Evolutionary conservation across 2,329 filamentous ascomycete species (phyloP), one percentile per base, ranked within the genome.

Genomic region (Colletotrichum musicola): DNA sequence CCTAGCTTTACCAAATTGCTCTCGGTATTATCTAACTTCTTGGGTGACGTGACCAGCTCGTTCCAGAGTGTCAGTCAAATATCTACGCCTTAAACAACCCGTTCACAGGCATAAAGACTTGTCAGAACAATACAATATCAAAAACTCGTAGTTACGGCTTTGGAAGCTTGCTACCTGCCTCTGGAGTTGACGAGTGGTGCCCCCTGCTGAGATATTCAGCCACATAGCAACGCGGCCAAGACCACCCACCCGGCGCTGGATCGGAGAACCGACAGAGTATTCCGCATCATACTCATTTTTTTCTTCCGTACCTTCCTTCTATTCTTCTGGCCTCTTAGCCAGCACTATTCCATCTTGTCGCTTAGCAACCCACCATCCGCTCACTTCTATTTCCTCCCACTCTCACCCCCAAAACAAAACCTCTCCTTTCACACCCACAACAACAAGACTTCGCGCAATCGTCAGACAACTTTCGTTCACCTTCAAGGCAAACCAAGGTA

Each of bases 391-490:
- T 55, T 20, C 51, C 22, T 35, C 25, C 60, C 18, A 53, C 27
- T n/a, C n/a, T 4, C 20, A 13, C 20, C 25, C 13, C 12, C 25
- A 27, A 49, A 61, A 25, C 14, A 38, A 50, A 25, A 14, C 5
- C 30, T 58, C 47, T 55, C 30, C 64, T 3, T 58, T n/a, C 38
- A 7, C 53, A 65, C 46, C 6, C 53, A 35, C 46, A n/a, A 53
- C 40, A 14, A 46, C 44, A 62, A 13, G 14, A 57, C 46, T 53
- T 42, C 27, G 38, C 46, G 40, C 35, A 53, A 64, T 47, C 53
- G 7, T 22, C 25, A 38, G 7, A 44, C 60, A 40, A n/a, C 64
- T 51, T 57, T 67, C 64, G 18, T 57, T 63, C 25, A 25, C 51
- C 50, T 13, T 9, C 40, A 25, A 27, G 40, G 38, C 18, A 12